Evolutionary conservation across 352 stramenopile species (phyloP), one percentile per base, ranked within the genome.

Genomic region (Pythium aquatile): DNA sequence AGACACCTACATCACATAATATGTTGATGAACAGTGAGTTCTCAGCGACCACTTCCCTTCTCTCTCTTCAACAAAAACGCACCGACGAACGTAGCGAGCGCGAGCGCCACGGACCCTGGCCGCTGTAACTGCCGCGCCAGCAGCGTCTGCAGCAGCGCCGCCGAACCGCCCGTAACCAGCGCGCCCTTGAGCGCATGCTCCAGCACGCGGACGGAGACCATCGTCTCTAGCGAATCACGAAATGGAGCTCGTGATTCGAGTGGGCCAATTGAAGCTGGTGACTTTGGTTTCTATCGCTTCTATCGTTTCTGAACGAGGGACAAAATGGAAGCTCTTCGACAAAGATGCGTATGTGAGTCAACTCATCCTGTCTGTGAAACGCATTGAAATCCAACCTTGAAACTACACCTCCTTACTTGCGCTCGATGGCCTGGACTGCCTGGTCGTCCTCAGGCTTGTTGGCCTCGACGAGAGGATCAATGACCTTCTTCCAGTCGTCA

Each of bases 41-140:
- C 35, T 14, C 35, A 4, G 7, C 10, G 3, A 16, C 11, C 35
- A 11, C 11, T 42, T 37, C 10, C 35, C 35, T 42, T 16, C 35
- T 5, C 10, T 14, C 20, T 39, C 8, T 2, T 39, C 26, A 28
- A 48, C 9, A 20, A 5, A n/a, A 24, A 37, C 58, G 58, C 51
- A 77, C 81, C 79, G 14, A 88, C 75, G 49, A 90, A 87, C 55
- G 72, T 75, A 8, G 76, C 75, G 30, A 90, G 63, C 0, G 79
- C 70, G 35, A 88, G 55, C 20, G 79, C 80, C 11, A 91, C 61
- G 2, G 78, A 76, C 47, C 74, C 82, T 8, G 82, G 79, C 4
- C 64, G 39, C 53, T 65, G 58, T 4, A 87, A 33, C 35, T 63
- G 49, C 32, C 79, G 73, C 54, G 79, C 73, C 4, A 89, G 47